Base-by-base conservation (phyloP, 2,329 filamentous ascomycete species). In the Exophiala xenobiotica region DNA sequence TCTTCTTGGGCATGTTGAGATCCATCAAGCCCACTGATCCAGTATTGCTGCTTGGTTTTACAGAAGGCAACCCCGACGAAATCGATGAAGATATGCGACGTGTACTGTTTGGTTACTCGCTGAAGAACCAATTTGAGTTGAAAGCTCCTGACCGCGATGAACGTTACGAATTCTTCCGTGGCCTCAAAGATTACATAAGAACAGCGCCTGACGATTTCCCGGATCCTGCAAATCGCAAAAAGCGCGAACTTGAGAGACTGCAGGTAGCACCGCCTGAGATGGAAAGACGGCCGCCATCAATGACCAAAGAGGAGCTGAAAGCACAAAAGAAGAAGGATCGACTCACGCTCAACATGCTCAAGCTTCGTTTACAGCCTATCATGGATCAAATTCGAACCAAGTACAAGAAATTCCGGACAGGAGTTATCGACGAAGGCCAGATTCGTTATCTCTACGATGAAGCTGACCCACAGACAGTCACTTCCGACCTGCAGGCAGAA, bases 371-470 rank as follows among this genome's bases (percentile, higher is more conserved):
- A 48, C 91, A 96, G 68, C 90, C 89, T 1, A 89, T 97, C 61
- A 96, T 99, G 90, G 92, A 99, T 61, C 90, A 96, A 70, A 89
- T 99, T 66, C 93, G 95, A 68, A 78, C 79, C 56, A 90, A 87
- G 66, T 95, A 96, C 72, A 88, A 86, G 66, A 90, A 90, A 61
- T 97, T 97, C 71, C 81, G 90, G 54, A 83, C 84, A 49, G 86
- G 89, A 1, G 82, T 89, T 35, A 86, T 99, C 54, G 82, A 88
- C 1, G 84, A 88, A 45, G 69, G 72, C 8, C 80, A 85, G 58
- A 90, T 95, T 53, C 78, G 83, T 16, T 96, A 97, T 67, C 76
- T 97, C 1, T 88, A 89, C 63, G 84, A 90, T 22, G 92, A 97
- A 67, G 80, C 85, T 29, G 85, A 96, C 60, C 89, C 90, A 7